Evolutionary conservation across 306 rosid genomes (phyloP).

Genomic region (Dryas drummondii): DNA sequence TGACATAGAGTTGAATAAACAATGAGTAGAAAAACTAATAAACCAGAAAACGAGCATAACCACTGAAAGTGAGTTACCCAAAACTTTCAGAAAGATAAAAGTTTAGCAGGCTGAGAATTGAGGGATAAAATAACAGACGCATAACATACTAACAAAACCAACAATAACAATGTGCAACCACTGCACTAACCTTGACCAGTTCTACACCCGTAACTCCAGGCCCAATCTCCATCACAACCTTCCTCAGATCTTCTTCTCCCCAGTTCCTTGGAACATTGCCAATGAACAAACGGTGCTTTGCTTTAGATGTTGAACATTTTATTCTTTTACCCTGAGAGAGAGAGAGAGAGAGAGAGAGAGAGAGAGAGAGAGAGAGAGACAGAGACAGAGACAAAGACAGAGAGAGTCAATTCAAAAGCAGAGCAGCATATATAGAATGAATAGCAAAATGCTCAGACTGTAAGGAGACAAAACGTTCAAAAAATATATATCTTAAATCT

Average conservation of each 20-base stretch:
- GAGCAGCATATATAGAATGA: slow-evolving; percentile 4
- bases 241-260: slow-evolving; percentile 81
- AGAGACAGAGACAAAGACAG: slow-evolving; percentile 1
- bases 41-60: slow-evolving; percentile 7
- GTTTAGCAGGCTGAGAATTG: slow-evolving; percentile 5
- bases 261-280: slow-evolving; percentile 95
- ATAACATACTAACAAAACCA: slow-evolving; percentile 14
- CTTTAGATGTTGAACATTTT: slow-evolving; percentile 90
- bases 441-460: neutral
- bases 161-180: slow-evolving; percentile 2
- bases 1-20: slow-evolving; percentile 33
- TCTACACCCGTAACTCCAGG: slow-evolving; percentile 89
- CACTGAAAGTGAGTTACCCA: neutral
- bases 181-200: slow-evolving; percentile 71
- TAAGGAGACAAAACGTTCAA: neutral
- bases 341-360: slow-evolving; percentile 17
- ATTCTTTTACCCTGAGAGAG: slow-evolving; percentile 68
- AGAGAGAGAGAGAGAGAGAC: slow-evolving; percentile 25
- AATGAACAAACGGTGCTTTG: slow-evolving; percentile 91
- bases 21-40: slow-evolving; percentile 13
- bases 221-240: slow-evolving; percentile 67
- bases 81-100: neutral
- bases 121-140: slow-evolving; percentile 2
- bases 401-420: slow-evolving; percentile 19
- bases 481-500: neutral